Conservation (phyloP, 2,329 filamentous ascomycete genomes). For the Colletotrichum sp. region DNA sequence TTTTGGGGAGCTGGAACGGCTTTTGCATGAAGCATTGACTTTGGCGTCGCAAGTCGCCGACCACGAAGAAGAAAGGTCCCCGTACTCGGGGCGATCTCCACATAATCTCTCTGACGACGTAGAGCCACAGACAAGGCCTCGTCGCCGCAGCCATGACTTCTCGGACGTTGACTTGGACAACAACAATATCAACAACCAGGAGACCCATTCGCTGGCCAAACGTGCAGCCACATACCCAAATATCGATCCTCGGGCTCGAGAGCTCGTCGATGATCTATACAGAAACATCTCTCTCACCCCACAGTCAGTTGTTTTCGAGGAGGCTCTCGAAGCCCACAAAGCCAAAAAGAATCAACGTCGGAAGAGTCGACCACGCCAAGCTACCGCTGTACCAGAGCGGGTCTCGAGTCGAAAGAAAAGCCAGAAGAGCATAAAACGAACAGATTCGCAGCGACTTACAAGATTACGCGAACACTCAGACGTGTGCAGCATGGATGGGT, state of each 20-base stretch:
- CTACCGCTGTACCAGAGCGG: conserved; percentile 7
- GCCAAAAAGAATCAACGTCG: neutral
- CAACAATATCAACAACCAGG: neutral
- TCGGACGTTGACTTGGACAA: conserved; percentile 3
- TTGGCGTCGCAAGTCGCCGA: conserved; percentile 46
- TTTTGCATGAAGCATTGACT: conserved; percentile 50
- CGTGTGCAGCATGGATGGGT: conserved; percentile 14
- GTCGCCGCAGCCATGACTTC: neutral
- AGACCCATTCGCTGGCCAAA: neutral
- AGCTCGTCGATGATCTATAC: conserved; percentile 21
- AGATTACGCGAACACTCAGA: neutral
- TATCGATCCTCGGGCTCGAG: conserved; percentile 24
- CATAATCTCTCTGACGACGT: neutral
- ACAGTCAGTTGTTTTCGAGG: neutral
- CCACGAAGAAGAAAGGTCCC: conserved; percentile 26
- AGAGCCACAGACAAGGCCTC: neutral
- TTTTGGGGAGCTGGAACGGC: conserved; percentile 48
- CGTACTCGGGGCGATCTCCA: neutral
- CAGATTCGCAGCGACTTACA: neutral
- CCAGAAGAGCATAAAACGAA: neutral
- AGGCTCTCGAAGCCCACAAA: neutral
- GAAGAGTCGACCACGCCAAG: neutral
- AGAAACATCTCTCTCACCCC: conserved; percentile 12
- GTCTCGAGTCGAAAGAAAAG: conserved; percentile 12
- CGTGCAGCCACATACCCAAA: neutral